Evolutionary conservation across 179 eudicot species (phyloP).

Genomic region (Silene noctiflora): DNA sequence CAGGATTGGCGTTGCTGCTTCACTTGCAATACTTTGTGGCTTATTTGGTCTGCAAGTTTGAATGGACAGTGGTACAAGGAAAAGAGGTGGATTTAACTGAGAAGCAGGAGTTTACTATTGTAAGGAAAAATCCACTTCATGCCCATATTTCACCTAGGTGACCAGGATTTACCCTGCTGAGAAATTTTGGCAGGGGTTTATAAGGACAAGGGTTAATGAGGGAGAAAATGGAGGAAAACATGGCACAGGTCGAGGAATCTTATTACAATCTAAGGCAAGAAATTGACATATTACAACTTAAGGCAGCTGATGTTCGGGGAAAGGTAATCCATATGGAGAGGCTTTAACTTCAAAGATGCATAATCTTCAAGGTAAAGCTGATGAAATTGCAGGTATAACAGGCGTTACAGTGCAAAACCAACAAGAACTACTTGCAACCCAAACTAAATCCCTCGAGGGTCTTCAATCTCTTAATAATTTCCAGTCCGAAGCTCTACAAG

Average conservation of each 20-base stretch:
- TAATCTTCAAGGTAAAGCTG: conserved; percentile 56
- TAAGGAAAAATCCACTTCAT: too few species aligned
- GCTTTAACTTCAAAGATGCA: conserved; percentile 49
- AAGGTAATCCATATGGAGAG: conserved; percentile 50
- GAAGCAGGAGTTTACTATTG: too few species aligned
- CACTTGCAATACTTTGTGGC: too few species aligned
- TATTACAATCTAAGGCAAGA: conserved; percentile 19
- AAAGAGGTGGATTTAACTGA: too few species aligned
- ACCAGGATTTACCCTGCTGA: too few species aligned
- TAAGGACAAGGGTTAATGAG: conserved; percentile 26
- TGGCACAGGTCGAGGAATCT: conserved; percentile 25
- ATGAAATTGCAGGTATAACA: conserved; percentile 56
- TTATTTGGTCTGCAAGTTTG: too few species aligned
- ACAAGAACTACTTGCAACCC: conserved; percentile 57
- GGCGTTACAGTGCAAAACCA: conserved; percentile 61
- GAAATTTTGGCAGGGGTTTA: too few species aligned
- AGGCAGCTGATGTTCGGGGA: conserved; percentile 48
- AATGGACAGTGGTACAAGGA: too few species aligned
- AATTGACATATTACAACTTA: conserved; percentile 16
- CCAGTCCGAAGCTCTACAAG: conserved; percentile 68
- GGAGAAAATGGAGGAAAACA: conserved; percentile 28
- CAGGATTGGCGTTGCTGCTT: too few species aligned
- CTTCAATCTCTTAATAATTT: conserved; percentile 48
- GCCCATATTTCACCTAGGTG: too few species aligned
- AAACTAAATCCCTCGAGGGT: conserved; percentile 58